A percentile compares a stretch with the other conserved stretches of the same genome.
Evolutionary conservation across 2,329 filamentous ascomycete species (phyloP).

Genomic region (Chaetomium olivaceum): DNA sequence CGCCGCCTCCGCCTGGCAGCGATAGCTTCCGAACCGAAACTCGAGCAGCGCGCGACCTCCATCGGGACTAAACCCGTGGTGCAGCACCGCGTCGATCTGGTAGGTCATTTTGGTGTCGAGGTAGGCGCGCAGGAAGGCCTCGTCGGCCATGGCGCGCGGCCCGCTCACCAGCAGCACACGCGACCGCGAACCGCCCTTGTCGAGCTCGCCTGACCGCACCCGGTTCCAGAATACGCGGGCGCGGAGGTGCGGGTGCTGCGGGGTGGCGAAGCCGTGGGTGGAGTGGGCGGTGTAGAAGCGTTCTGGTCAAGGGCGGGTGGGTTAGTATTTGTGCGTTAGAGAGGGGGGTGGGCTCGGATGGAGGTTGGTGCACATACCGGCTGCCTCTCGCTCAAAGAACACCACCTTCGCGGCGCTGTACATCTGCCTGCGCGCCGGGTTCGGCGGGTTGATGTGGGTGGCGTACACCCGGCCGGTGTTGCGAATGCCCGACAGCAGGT

Average conservation of each 20-base stretch:
- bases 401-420: slow-evolving; percentile 51
- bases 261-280: slow-evolving; percentile 42
- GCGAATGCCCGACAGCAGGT: slow-evolving; percentile 49
- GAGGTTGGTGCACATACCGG: slow-evolving; percentile 28
- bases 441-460: slow-evolving; percentile 52
- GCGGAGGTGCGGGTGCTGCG: slow-evolving; percentile 26
- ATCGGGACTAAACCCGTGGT: not conserved
- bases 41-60: slow-evolving; percentile 37
- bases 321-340: not conserved
- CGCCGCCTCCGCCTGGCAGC: slow-evolving; percentile 55
- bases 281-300: slow-evolving; percentile 33
- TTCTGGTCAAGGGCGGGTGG: slow-evolving; percentile 27
- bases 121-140: slow-evolving; percentile 41
- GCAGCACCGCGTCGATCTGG: slow-evolving; percentile 47
- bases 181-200: slow-evolving; percentile 39
- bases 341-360: not conserved
- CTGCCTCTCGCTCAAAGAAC: slow-evolving; percentile 48
- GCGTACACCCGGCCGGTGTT: slow-evolving; percentile 54
- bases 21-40: slow-evolving; percentile 56
- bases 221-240: slow-evolving; percentile 51
- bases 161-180: slow-evolving; percentile 56
- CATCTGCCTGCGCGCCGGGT: slow-evolving; percentile 38
- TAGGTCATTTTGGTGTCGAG: slow-evolving; percentile 49
- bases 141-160: slow-evolving; percentile 46
- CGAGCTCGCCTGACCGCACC: slow-evolving; percentile 44